phyloP scores from a whole-genome alignment of 805 yeast genomes.

The Sugiyamaella boreocaroliniensis region DNA sequence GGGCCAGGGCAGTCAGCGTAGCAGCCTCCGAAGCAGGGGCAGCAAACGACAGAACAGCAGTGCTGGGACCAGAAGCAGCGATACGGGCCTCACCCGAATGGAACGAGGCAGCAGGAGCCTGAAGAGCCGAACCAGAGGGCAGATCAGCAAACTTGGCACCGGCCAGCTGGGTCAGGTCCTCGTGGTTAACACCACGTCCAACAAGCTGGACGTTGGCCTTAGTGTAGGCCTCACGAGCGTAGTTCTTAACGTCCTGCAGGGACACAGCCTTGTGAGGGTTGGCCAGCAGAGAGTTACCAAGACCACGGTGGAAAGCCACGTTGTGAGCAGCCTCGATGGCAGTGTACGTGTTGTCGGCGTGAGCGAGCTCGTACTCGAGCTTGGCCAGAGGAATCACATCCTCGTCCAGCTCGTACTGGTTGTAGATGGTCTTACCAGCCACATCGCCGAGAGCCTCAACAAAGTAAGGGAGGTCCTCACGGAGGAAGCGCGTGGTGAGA shows the following conservation, averaged over 20 bases:
- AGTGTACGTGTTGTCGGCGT: constrained; percentile 44
- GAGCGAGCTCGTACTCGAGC: constrained; percentile 46
- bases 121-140: constrained; percentile 52
- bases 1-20: constrained; percentile 60
- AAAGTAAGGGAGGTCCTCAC: constrained; percentile 84
- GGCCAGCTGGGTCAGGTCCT: constrained; percentile 63
- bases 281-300: constrained; percentile 75
- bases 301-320: constrained; percentile 76
- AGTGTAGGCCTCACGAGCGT: constrained; percentile 62
- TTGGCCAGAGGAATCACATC: constrained; percentile 71
- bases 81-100: constrained; percentile 56
- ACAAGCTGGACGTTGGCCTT: constrained; percentile 62
- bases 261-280: constrained; percentile 56
- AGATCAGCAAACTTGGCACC: constrained; percentile 48
- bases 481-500: constrained; percentile 73
- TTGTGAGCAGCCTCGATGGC: constrained; percentile 77
- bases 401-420: constrained; percentile 79
- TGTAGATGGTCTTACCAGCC: constrained; percentile 57
- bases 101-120: constrained; percentile 38
- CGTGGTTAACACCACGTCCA: constrained; percentile 67
- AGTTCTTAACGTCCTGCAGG: constrained; percentile 57
- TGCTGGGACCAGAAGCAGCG: constrained; percentile 47
- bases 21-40: constrained; percentile 42
- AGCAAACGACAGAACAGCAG: constrained; percentile 73
- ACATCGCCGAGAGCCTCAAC: constrained; percentile 79